Evolutionary conservation across 176 grass and related monocot genomes (phyloP).

Genomic region (Dactylis glomerata): DNA sequence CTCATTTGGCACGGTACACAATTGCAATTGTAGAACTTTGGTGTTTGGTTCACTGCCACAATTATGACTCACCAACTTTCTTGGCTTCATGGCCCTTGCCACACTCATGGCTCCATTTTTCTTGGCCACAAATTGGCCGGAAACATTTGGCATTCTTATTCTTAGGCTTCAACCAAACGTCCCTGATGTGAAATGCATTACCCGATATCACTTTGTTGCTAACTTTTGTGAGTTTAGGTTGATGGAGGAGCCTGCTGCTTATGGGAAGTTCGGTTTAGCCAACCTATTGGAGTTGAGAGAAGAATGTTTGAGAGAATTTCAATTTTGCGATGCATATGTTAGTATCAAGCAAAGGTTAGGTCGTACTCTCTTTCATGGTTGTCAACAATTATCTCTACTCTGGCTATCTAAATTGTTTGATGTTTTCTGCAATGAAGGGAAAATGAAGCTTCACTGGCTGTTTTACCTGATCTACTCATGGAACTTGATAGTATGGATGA

Average conservation of each 20-base stretch:
- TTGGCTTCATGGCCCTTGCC: background rate
- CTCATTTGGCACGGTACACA: constrained; percentile 89
- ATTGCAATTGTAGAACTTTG: background rate
- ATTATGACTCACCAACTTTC: background rate
- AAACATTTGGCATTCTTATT: background rate
- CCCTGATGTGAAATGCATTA: background rate
- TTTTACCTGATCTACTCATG: constrained; percentile 94
- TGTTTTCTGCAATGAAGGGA: constrained; percentile 55
- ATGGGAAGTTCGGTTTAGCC: constrained; percentile 92
- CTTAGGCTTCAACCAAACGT: background rate
- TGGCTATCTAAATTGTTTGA: constrained; percentile 14
- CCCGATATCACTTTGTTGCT: constrained; percentile 19
- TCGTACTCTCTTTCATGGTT: constrained; percentile 4
- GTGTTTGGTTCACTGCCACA: background rate
- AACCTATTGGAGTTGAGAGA: constrained; percentile 94
- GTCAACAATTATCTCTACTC: background rate
- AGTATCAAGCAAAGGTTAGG: constrained; percentile 97
- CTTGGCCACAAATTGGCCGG: background rate
- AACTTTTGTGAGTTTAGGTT: constrained; percentile 65
- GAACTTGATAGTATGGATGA: constrained; percentile 96
- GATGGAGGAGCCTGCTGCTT: constrained; percentile 96
- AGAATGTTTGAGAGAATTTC: constrained; percentile 99
- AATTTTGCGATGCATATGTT: constrained; percentile 92
- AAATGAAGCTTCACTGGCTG: constrained; percentile 97
- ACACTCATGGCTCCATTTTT: background rate